These are phyloP conservation scores for Verticillium albo-atrum DNA, from an alignment of 2,329 filamentous ascomycete species.

Conservation along the genomic window DNA sequence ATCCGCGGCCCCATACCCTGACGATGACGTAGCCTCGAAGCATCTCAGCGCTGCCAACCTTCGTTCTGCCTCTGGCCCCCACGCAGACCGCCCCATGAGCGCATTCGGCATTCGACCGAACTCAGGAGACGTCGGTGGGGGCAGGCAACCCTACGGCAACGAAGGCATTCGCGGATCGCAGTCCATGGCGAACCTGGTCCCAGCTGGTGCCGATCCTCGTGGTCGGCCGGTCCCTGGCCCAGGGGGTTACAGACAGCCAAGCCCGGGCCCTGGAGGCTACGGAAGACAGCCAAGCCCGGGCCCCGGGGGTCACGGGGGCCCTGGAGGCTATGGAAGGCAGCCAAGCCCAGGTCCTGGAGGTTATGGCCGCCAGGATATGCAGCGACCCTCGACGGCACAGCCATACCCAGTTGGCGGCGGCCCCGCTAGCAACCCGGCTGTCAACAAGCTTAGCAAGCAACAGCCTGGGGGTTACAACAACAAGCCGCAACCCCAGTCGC, in stretches of 20 bases:
- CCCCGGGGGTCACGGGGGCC: too few species aligned
- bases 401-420: slow-evolving; percentile 18
- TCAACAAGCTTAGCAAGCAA: slow-evolving; percentile 33
- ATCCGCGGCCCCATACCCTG: slow-evolving; percentile 48
- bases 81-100: slow-evolving; percentile 44
- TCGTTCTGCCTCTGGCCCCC: slow-evolving; percentile 43
- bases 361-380: slow-evolving; percentile 15
- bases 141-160: slow-evolving; percentile 2
- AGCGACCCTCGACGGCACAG: slow-evolving; percentile 21
- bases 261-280: slow-evolving; percentile 25
- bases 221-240: slow-evolving; percentile 37
- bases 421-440: slow-evolving; percentile 25
- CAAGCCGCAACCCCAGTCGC: background rate
- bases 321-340: too few species aligned
- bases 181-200: slow-evolving; percentile 42
- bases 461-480: slow-evolving; percentile 18
- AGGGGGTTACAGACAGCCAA: slow-evolving; percentile 34
- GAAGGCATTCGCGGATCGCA: slow-evolving; percentile 33
- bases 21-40: slow-evolving; percentile 41
- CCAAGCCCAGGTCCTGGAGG: slow-evolving; percentile 29
- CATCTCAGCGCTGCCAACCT: slow-evolving; percentile 37
- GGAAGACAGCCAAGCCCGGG: slow-evolving; percentile 35
- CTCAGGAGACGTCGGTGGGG: slow-evolving; percentile 13
- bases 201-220: slow-evolving; percentile 34
- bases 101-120: slow-evolving; percentile 51